phyloP scores from a whole-genome alignment of 495 filamentous ascomycete genomes.

The Penicillium crystallinum region DNA sequence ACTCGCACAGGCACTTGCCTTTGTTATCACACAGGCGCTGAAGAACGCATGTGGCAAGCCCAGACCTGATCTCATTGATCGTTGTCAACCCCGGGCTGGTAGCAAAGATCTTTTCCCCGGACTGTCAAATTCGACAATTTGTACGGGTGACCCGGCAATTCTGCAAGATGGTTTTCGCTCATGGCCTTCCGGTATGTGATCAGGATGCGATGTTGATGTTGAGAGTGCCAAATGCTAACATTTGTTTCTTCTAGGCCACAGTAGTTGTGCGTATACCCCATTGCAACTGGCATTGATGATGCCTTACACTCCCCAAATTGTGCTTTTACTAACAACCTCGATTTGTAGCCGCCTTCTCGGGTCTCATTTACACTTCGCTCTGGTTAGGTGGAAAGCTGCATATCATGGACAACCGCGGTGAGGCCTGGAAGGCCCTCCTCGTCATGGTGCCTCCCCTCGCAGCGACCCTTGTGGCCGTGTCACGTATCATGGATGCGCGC shows the following conservation, averaged over 20 bases:
- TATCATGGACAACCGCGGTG: conserved; percentile 61
- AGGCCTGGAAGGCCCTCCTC: conserved; percentile 67
- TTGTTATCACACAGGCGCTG: conserved; percentile 74
- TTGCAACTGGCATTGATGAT: background rate
- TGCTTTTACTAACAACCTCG: conserved; percentile 1
- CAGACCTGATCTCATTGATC: conserved; percentile 70
- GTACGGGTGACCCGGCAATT: conserved; percentile 56
- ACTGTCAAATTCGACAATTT: conserved; percentile 63
- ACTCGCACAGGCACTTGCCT: conserved; percentile 60
- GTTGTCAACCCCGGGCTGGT: conserved; percentile 52
- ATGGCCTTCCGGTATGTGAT: conserved; percentile 62
- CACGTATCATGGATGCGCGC: conserved; percentile 68
- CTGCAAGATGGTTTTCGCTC: conserved; percentile 83
- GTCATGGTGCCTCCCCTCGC: conserved; percentile 56
- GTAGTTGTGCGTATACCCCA: conserved; percentile 43
- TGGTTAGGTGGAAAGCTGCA: conserved; percentile 53
- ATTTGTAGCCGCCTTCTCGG: conserved; percentile 58
- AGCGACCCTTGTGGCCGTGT: conserved; percentile 51
- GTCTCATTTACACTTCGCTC: conserved; percentile 72
- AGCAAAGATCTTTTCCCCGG: conserved; percentile 39
- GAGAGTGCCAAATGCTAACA: conserved; percentile 1
- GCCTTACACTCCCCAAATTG: background rate
- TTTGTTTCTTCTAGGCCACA: conserved; percentile 39
- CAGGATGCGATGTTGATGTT: background rate
- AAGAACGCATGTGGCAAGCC: conserved; percentile 88